phyloP scores from a whole-genome alignment of 331 rosid species.

The Saraca asoca region DNA sequence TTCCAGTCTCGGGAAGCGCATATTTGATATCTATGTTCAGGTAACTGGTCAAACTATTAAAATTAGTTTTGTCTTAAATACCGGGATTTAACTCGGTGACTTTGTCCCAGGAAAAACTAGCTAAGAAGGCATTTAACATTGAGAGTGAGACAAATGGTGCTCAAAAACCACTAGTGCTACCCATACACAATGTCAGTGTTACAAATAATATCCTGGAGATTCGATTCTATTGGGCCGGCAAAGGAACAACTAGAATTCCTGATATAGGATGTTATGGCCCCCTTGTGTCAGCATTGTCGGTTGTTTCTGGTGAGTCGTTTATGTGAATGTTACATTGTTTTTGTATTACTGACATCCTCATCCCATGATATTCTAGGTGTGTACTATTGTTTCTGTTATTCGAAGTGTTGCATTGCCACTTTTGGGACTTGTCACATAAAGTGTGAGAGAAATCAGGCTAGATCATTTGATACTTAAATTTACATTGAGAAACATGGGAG shows the following conservation, averaged over 20 bases:
- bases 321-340: background rate
- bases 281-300: slow-evolving; percentile 78
- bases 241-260: slow-evolving; percentile 68
- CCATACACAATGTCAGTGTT: slow-evolving; percentile 51
- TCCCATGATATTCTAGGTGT: background rate
- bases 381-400: background rate
- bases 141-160: slow-evolving; percentile 54
- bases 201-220: slow-evolving; percentile 59
- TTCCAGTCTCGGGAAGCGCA: slow-evolving; percentile 71
- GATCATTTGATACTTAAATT: too few relatives aligned
- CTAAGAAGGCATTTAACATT: slow-evolving; percentile 67
- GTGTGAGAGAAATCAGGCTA: too few relatives aligned
- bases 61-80: slow-evolving; percentile 29
- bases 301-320: slow-evolving; percentile 67
- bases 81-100: slow-evolving; percentile 21
- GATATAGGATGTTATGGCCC: slow-evolving; percentile 78
- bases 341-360: background rate
- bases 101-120: slow-evolving; percentile 56
- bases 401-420: background rate
- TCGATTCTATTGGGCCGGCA: slow-evolving; percentile 68
- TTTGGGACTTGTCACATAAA: background rate
- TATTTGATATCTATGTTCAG: slow-evolving; percentile 84
- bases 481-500: too few relatives aligned
- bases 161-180: slow-evolving; percentile 46
- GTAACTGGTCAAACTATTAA: slow-evolving; percentile 45